These are phyloP conservation scores for Coccomyxa sp. DNA, from an alignment of 139 green algal genomes.

Conservation along the genomic window DNA sequence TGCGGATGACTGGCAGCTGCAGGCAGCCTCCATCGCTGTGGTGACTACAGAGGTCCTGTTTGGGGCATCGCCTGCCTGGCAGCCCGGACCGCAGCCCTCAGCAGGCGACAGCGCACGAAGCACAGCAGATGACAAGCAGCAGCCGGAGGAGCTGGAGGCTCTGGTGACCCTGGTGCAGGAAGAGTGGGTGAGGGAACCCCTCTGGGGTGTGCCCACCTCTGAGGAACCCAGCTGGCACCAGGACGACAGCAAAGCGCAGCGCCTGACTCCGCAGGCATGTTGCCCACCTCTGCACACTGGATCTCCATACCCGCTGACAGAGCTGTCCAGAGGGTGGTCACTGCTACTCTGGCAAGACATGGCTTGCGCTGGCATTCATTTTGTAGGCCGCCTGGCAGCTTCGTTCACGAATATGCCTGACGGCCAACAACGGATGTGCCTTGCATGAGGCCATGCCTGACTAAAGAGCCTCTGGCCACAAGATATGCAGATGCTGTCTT, in stretches of 20 bases:
- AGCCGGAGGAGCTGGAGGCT: constrained; percentile 24
- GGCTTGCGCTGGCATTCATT: no score
- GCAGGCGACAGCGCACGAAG: background rate
- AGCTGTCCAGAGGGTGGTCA: no score
- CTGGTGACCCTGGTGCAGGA: constrained; percentile 13
- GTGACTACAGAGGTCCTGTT: constrained; percentile 55
- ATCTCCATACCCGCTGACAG: no score
- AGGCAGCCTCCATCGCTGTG: constrained; percentile 27
- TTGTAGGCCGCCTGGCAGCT: no score
- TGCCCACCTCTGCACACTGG: background rate
- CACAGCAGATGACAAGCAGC: background rate
- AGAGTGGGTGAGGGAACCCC: constrained; percentile 11
- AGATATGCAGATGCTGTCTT: no score
- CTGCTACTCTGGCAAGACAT: no score
- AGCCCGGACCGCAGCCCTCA: background rate
- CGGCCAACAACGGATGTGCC: no score
- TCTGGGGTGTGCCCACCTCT: constrained; percentile 41
- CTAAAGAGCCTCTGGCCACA: no score
- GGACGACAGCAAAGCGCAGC: background rate
- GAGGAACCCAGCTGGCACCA: background rate
- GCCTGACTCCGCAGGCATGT: background rate
- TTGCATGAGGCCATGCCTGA: no score
- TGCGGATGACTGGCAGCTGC: constrained; percentile 33
- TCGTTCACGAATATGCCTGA: no score
- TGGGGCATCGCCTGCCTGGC: constrained; percentile 54